Base-by-base conservation (phyloP, 495 filamentous ascomycete species). In the Aspergillus panamensis region DNA sequence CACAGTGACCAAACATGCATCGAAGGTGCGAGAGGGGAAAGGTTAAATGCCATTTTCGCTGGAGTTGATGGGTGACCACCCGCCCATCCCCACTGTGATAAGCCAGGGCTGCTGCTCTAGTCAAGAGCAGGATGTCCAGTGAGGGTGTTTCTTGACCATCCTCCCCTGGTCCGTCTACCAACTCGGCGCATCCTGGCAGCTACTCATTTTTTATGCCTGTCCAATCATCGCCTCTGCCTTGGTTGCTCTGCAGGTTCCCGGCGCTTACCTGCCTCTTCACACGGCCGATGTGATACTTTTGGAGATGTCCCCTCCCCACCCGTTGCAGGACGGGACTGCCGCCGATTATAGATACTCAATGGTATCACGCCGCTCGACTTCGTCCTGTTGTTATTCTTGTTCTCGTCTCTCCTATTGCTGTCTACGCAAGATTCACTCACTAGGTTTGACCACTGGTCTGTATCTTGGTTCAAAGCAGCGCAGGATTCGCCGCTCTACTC, bases 321-420 rank as follows among this genome's bases (percentile, higher is more conserved):
- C 13, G 32, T 37, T 39, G 47, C 20, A 25, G 20, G 37, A 59
- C 16, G 35, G 48, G 30, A 51, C 51, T 48, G 52, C 43, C 39
- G 33, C 47, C 60, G 60, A 50, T 63, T 57, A 73, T 69, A 71
- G 70, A 73, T 74, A 74, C 71, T 71, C 68, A 70, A 66, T 53
- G 58, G 51, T 50, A 30, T 61, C 59, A 62, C 56, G 64, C 58
- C 49, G 66, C 56, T 63, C 56, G 39, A 25, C 35, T 16, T 48
- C 58, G 48, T 61, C 49, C 40, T 62, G 33, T 58, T 50, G 31
- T 48, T 32, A 37, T 37, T 54, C 25, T 25, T 25, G 2, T 55
- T 48, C 51, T 53, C 44, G 35, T 56, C 51, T 57, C 37, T 59
- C 44, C 31, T 53, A 30, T 55, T 31, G 35, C 54, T 43, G 39